Evolutionary conservation across 2,329 filamentous ascomycete genomes (phyloP), one percentile per base, ranked within the genome.

Genomic region (Aureobasidium musti): DNA sequence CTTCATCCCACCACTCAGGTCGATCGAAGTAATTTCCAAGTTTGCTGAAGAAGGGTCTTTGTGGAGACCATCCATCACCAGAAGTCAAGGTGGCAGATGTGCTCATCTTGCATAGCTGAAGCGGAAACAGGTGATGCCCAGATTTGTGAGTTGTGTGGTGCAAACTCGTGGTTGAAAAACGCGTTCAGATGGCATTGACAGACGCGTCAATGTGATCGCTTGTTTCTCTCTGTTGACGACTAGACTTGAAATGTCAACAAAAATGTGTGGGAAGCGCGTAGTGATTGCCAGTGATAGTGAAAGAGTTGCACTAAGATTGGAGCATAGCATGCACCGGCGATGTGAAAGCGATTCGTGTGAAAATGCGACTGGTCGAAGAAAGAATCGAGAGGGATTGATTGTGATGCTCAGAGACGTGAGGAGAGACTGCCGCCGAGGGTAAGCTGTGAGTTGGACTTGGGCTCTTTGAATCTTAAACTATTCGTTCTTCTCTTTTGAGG

Each of bases 1-100:
- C 61, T 49, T 56, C 49, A 10, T 45, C n/a, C 61, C 61, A 65
- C 61, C 61, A 65, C 3, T 39, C 61, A 11, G 41, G 28, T 39
- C 61, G 61, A 28, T 56, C 39, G 33, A 65, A 47, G 28, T 54
- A 65, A 19, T 28, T 21, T 19, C 41, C 45, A n/a, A 65, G 39
- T n/a, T 39, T 54, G 50, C n/a, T 56, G n/a, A 43, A 65, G n/a
- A n/a, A 19, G 17, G 23, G 13, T 2, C 23, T 21, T 23, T 50
- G n/a, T 14, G 26, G 7, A 14, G 19, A 3, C 17, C 23, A 28
- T 30, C 47, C 37, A 45, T 30, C 23, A 17, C 35, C 30, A 23
- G 60, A 14, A 53, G 11, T 14, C 3, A 33, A 17, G 6, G 19
- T 11, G 19, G 33, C 11, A 8, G 33, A 41, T 4, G 49, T 45